These are phyloP conservation scores for Magnolia kwangsiensis DNA, from an alignment of 164 flowering plant species.

Conservation along the genomic window DNA sequence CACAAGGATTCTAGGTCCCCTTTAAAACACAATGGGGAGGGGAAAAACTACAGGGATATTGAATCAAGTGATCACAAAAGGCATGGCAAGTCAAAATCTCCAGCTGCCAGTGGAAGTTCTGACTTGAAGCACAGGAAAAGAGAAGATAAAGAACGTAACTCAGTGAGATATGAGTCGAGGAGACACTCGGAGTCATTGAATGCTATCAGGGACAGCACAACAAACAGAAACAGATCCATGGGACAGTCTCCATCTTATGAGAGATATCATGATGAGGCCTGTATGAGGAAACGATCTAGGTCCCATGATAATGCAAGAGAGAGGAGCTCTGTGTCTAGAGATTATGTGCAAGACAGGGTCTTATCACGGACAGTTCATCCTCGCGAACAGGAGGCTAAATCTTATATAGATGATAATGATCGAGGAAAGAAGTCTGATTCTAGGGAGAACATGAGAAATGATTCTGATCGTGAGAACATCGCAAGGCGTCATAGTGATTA, in stretches of 20 bases:
- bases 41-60: constrained; percentile 16
- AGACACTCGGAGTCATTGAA: constrained; percentile 9
- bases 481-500: constrained; percentile 3
- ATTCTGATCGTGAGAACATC: constrained; percentile 25
- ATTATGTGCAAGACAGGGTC: constrained; percentile 30
- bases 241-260: constrained; percentile 29
- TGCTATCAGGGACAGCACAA: constrained; percentile 10
- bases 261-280: constrained; percentile 21
- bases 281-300: constrained; percentile 35
- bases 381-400: constrained; percentile 17
- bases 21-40: constrained; percentile 17
- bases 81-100: constrained; percentile 17
- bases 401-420: constrained; percentile 12
- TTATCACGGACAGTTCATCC: constrained; percentile 1
- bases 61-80: constrained; percentile 9
- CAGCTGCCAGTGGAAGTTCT: constrained; percentile 11
- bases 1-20: constrained; percentile 20
- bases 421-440: constrained; percentile 13
- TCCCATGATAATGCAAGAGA: constrained; percentile 43
- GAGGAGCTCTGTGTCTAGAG: constrained; percentile 42
- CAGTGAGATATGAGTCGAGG: constrained; percentile 8
- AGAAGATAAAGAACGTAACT: constrained; percentile 11
- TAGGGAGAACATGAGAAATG: constrained; percentile 20
- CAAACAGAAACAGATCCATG: constrained; percentile 18
- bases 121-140: constrained; percentile 17